Percentiles rank a stretch among this genome's conserved stretches.
Evolutionary conservation across 768 basidiomycete species (phyloP).

Genomic region (Lentinula aciculospora): DNA sequence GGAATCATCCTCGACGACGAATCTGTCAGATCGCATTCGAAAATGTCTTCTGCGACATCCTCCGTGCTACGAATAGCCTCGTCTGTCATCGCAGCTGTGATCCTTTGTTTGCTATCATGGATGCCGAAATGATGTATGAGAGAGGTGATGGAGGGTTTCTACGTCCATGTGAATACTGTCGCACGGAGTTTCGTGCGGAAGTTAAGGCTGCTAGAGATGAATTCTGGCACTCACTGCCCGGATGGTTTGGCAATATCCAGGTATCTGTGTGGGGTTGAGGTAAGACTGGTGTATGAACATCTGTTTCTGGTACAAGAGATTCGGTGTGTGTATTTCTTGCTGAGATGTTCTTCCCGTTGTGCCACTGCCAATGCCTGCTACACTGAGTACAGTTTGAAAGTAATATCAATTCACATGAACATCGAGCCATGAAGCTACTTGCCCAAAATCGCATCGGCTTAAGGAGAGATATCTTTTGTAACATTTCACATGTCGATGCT

Average conservation of each 20-base stretch:
- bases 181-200: conserved; percentile 53
- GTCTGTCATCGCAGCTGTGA: conserved; percentile 62
- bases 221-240: conserved; percentile 59
- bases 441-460: neutral
- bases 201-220: conserved; percentile 57
- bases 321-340: neutral
- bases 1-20: conserved; percentile 38
- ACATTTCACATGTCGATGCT: neutral
- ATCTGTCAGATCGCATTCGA: conserved; percentile 71
- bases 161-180: conserved; percentile 61
- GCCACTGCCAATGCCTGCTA: neutral
- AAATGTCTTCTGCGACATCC: conserved; percentile 66
- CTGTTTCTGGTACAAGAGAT: neutral
- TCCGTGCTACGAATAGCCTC: conserved; percentile 68
- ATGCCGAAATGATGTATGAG: conserved; percentile 62
- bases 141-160: conserved; percentile 45
- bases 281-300: neutral
- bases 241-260: conserved; percentile 56
- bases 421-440: neutral
- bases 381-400: neutral
- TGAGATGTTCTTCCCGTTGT: conserved; percentile 5
- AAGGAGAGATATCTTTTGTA: neutral
- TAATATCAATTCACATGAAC: neutral
- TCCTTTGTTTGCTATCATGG: conserved; percentile 64
- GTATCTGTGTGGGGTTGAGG: conserved; percentile 21